Percentiles rank a stretch among this genome's conserved stretches.
Evolutionary conservation across 176 grass and related monocot genomes (phyloP).

Genomic region (Pontederia paniculata): DNA sequence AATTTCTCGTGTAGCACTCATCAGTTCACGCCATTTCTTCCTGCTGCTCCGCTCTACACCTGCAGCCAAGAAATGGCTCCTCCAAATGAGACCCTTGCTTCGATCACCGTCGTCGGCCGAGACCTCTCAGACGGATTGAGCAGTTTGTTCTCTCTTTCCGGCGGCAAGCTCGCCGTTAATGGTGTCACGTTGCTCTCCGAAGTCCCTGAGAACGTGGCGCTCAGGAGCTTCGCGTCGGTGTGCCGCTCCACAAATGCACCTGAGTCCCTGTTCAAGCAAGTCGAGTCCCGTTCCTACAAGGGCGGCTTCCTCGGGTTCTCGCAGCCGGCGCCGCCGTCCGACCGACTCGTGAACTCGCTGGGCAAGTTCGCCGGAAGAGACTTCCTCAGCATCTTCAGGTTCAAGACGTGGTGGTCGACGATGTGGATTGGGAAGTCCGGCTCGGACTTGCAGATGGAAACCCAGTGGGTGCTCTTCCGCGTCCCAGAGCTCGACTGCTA

Average conservation of each 20-base stretch:
- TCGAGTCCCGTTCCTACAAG: neutral
- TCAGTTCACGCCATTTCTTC: no score
- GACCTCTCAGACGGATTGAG: neutral
- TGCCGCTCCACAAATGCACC: slow-evolving; percentile 1
- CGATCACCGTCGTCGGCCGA: neutral
- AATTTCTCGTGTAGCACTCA: no score
- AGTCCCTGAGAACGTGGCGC: slow-evolving; percentile 5
- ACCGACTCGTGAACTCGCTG: slow-evolving; percentile 1
- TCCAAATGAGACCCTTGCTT: neutral
- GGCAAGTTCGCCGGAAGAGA: neutral
- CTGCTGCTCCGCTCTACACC: no score
- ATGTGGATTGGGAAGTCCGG: slow-evolving; percentile 15
- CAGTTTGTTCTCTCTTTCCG: slow-evolving; percentile 8
- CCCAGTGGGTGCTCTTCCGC: slow-evolving; percentile 17
- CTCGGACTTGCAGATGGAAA: slow-evolving; percentile 16
- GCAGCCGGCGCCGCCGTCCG: neutral
- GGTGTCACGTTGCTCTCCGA: neutral
- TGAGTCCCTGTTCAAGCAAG: neutral
- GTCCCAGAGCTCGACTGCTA: slow-evolving; percentile 13
- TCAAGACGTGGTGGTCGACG: slow-evolving; percentile 27
- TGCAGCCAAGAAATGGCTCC: slow-evolving; percentile 3
- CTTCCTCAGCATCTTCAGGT: slow-evolving; percentile 22
- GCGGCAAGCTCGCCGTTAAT: slow-evolving; percentile 1
- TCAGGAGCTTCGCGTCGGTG: neutral
- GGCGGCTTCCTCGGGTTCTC: slow-evolving; percentile 18